These are phyloP conservation scores for Gardenia jasminoides DNA, from an alignment of 257 asterid species.

Conservation along the genomic window DNA sequence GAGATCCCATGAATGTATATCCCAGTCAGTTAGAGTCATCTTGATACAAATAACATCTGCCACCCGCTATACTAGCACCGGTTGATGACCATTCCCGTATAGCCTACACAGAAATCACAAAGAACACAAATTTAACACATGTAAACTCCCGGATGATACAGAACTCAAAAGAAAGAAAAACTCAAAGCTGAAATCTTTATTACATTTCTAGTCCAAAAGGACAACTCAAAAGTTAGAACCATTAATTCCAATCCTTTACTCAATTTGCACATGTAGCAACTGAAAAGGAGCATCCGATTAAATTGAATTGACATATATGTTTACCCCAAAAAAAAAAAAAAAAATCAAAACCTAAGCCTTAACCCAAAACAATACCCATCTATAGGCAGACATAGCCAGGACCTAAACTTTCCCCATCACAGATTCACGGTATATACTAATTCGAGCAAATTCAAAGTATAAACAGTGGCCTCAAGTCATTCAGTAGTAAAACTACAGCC, in stretches of 20 bases:
- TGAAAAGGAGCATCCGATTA: not conserved
- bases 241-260: not conserved
- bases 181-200: not conserved
- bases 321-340: too few species aligned
- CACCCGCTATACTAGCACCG: slow-evolving; percentile 29
- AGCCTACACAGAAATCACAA: slow-evolving; percentile 31
- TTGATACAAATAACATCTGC: slow-evolving; percentile 48
- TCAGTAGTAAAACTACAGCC: not conserved
- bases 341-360: not conserved
- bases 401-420: not conserved
- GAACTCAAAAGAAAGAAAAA: not conserved
- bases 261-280: not conserved
- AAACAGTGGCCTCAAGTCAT: not conserved
- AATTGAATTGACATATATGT: not conserved
- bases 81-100: slow-evolving; percentile 18
- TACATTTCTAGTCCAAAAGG: not conserved
- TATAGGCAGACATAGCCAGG: not conserved
- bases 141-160: not conserved
- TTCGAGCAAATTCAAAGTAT: not conserved
- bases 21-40: slow-evolving; percentile 38
- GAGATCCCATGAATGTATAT: slow-evolving; percentile 57
- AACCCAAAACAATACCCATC: not conserved
- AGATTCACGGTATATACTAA: not conserved
- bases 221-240: not conserved
- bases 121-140: not conserved